phyloP scores from a whole-genome alignment of 352 stramenopile genomes.

The Saprolegnia parasitica region DNA sequence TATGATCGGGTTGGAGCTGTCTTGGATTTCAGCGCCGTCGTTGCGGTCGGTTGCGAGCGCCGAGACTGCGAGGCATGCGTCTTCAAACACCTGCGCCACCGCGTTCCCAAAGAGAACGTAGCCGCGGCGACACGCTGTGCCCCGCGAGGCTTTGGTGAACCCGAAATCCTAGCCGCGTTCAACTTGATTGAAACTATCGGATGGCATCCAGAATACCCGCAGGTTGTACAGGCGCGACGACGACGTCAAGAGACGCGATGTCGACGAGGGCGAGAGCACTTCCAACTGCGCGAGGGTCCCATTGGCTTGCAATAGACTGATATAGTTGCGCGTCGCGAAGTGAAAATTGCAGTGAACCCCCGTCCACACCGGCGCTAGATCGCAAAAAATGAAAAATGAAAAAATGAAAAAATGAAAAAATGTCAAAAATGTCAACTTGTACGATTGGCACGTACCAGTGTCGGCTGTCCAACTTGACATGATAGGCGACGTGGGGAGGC shows the following conservation, averaged over 20 bases:
- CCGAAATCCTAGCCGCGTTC: conserved; percentile 18
- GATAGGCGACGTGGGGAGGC: not conserved
- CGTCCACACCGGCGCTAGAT: not conserved
- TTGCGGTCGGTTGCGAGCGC: conserved; percentile 4
- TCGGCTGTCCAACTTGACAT: not conserved
- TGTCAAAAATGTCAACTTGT: too few relatives aligned
- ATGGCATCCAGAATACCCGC: not conserved
- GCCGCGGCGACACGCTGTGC: not conserved
- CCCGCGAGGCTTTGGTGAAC: conserved; percentile 10
- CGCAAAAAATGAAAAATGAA: too few relatives aligned
- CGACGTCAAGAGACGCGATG: conserved; percentile 11
- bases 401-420: too few relatives aligned
- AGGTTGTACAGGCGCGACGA: conserved; percentile 17
- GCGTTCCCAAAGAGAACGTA: conserved; percentile 23
- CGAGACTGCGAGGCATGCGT: conserved; percentile 13
- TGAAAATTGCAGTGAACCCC: conserved; percentile 18
- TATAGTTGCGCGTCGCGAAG: conserved; percentile 7
- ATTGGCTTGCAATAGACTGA: conserved; percentile 13
- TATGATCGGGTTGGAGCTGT: not conserved
- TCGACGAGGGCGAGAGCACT: not conserved
- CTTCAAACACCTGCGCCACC: conserved; percentile 23
- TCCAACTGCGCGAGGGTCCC: conserved; percentile 1
- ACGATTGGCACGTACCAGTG: not conserved
- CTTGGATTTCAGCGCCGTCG: conserved; percentile 12
- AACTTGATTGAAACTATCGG: not conserved